phyloP scores from a whole-genome alignment of 1,284 basidiomycete species.

The Cyathus pygmaeus region DNA sequence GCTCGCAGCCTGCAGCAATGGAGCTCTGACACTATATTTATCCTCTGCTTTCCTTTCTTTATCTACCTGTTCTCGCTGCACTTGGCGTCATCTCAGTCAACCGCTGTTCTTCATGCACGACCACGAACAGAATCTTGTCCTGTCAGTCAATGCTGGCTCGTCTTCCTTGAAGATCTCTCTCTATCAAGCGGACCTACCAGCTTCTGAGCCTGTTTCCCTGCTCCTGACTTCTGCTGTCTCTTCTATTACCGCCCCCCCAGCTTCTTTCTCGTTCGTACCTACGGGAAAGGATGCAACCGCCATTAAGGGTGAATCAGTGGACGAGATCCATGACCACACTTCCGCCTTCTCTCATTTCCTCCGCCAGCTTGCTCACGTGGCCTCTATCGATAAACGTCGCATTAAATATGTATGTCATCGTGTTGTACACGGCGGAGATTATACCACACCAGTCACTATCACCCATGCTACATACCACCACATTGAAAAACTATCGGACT shows the following conservation, averaged over 20 bases:
- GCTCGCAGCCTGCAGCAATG: too few species aligned
- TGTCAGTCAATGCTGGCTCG: slow-evolving; percentile 77
- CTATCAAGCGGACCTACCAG: slow-evolving; percentile 45
- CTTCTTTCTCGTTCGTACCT: slow-evolving; percentile 57
- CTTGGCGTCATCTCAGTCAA: too few species aligned
- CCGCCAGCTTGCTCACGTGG: slow-evolving; percentile 53
- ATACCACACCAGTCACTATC: slow-evolving; percentile 74
- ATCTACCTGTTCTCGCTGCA: too few species aligned
- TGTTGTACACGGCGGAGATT: slow-evolving; percentile 87
- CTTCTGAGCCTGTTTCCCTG: slow-evolving; percentile 51
- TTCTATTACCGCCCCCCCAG: slow-evolving; percentile 66
- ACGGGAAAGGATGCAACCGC: slow-evolving; percentile 31
- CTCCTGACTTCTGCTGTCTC: slow-evolving; percentile 62
- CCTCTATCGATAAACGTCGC: slow-evolving; percentile 52
- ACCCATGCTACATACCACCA: slow-evolving; percentile 68
- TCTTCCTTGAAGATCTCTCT: slow-evolving; percentile 83
- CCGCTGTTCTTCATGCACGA: not conserved
- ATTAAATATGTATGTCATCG: slow-evolving; percentile 73
- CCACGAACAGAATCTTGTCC: slow-evolving; percentile 44
- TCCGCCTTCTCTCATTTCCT: slow-evolving; percentile 76
- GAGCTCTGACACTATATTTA: too few species aligned
- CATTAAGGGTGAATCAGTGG: slow-evolving; percentile 48
- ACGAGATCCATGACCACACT: slow-evolving; percentile 62
- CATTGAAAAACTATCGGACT: slow-evolving; percentile 80
- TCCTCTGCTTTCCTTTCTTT: too few species aligned